Evolutionary conservation across 2,329 filamentous ascomycete genomes (phyloP), one percentile per base, ranked within the genome.

Genomic region (Aspergillus oerlinghausenensis): DNA sequence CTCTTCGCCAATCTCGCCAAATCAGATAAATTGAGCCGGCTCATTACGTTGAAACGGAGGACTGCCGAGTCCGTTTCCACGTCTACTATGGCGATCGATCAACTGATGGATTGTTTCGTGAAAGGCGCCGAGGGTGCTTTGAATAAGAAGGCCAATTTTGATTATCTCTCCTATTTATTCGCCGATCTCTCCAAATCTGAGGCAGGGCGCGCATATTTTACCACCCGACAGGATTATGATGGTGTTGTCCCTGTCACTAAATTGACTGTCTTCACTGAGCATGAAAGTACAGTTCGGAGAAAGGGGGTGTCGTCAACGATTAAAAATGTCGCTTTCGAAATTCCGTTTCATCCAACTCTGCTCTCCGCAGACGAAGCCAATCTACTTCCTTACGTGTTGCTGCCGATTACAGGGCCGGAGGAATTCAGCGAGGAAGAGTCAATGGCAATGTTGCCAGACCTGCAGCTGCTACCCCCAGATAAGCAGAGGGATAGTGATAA

Each of bases 251-350:
- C 94, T 2, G 80, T 97, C 50, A 90, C 89, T 50, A 97, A 97
- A 79, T 80, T 99, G 60, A 89, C 88, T 58, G 93, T 97, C 57
- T 97, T 97, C 73, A 97, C 94, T 1, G 91, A 96, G 73, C 91
- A 97, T 76, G 81, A 84, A 65, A 95, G 90, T 2, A 83, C 88
- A 28, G 86, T 97, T 56, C 85, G 94, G 55, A 83, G 94, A 54
- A 90, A 91, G 67, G 94, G 94, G n/a, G 92, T 97, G n/a, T 93
- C 93, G 7, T 92, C 88, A 59, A 94, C 91, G 9, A 91, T 99
- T 71, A 97, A 97, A 75, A 99, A 99, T 70, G 85, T 90, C 29
- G 86, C 90, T 6, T 97, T 99, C 70, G 89, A 95, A 66, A 76
- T 93, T 5, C 75, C 84, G 3, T 83, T 88, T 0, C 93, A 97